Evolutionary conservation across 495 filamentous ascomycete species (phyloP).

Genomic region (Aspergillus heteromorphus): DNA sequence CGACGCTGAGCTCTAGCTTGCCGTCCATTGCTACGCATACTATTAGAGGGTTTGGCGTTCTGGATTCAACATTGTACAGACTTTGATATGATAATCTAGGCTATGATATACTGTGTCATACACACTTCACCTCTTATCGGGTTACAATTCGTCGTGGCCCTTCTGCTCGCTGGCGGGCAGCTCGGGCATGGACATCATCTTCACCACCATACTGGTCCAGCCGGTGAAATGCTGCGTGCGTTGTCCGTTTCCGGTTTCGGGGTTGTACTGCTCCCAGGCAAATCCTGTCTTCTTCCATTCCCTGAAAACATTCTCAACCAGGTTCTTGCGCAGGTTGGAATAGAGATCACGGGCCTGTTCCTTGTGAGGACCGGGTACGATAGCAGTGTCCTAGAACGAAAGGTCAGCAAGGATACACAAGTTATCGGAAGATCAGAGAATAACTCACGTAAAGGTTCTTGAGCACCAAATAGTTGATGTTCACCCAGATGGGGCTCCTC

Average conservation of each 20-base stretch:
- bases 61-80: constrained; percentile 9
- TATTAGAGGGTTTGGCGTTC: constrained; percentile 14
- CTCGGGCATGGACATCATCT: constrained; percentile 91
- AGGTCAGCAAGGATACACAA: constrained; percentile 14
- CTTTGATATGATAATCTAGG: not conserved
- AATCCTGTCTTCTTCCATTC: constrained; percentile 90
- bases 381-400: constrained; percentile 33
- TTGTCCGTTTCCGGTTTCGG: constrained; percentile 86
- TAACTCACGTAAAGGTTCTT: constrained; percentile 71
- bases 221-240: constrained; percentile 97
- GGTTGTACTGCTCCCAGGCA: constrained; percentile 98
- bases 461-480: constrained; percentile 90
- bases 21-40: not conserved
- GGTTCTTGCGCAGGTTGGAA: constrained; percentile 66
- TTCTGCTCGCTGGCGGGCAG: constrained; percentile 23
- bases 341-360: constrained; percentile 69
- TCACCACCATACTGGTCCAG: constrained; percentile 96
- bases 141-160: constrained; percentile 40
- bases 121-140: constrained; percentile 1
- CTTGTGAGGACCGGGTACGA: constrained; percentile 60
- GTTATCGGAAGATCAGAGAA: constrained; percentile 1
- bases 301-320: constrained; percentile 83
- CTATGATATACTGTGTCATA: constrained; percentile 21
- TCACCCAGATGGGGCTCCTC: constrained; percentile 94
- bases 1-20: constrained; percentile 17